Conservation (phyloP, 2,329 filamentous ascomycete species). For the Camillea tinctor region DNA sequence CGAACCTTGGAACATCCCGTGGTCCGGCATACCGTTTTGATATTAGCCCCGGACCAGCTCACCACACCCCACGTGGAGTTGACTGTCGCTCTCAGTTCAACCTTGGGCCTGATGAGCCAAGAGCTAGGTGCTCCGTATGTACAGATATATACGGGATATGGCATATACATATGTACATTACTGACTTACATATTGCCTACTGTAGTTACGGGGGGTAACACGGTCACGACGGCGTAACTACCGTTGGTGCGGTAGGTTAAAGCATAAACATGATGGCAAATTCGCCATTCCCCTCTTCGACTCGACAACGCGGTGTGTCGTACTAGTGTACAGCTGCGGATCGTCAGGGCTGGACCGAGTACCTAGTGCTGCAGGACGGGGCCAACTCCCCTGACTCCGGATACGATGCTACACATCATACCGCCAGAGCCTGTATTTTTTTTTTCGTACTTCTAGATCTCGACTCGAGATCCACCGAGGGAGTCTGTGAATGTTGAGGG, state of each 20-base stretch:
- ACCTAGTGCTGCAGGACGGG: not conserved
- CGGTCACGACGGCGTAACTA: not conserved
- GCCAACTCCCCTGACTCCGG: not conserved
- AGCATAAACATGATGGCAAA: not conserved
- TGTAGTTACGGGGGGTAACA: not conserved
- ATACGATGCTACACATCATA: not conserved
- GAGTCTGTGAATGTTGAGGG: too few relatives aligned
- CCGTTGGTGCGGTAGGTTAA: not conserved
- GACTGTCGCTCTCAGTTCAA: not conserved
- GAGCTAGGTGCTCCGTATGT: too few relatives aligned
- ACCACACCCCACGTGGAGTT: constrained; percentile 24
- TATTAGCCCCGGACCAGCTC: constrained; percentile 15
- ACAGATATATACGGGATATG: too few relatives aligned
- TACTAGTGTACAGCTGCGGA: not conserved
- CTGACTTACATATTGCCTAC: constrained; percentile 8
- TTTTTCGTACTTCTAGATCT: not conserved
- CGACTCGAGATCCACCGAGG: not conserved
- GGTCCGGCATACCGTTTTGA: constrained; percentile 18
- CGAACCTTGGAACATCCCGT: constrained; percentile 10
- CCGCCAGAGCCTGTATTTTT: not conserved
- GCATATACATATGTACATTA: too few relatives aligned
- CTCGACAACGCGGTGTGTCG: not conserved
- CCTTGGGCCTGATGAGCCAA: constrained; percentile 4
- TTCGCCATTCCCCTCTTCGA: not conserved
- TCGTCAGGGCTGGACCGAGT: constrained; percentile 2